Evolutionary conservation across 805 yeast species (phyloP).

Genomic region (Phaffomyces antillensis): DNA sequence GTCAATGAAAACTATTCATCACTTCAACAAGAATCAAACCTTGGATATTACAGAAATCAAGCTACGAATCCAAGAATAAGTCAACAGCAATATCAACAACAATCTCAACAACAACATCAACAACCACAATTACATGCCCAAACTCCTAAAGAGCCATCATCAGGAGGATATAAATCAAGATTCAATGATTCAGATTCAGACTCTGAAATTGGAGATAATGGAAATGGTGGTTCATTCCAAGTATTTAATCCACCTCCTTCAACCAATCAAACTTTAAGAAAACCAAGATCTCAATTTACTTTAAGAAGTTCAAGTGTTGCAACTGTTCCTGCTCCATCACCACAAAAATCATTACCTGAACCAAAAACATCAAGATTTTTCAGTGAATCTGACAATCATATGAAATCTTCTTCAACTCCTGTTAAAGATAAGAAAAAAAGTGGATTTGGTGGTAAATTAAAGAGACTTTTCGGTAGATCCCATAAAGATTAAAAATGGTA

Average conservation of each 20-base stretch:
- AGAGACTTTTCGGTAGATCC: constrained; percentile 33
- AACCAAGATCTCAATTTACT: constrained; percentile 20
- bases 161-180: constrained; percentile 40
- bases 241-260: constrained; percentile 16
- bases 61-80: constrained; percentile 8
- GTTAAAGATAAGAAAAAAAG: constrained; percentile 24
- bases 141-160: background rate
- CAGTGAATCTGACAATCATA: constrained; percentile 20
- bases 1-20: constrained; percentile 10
- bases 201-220: constrained; percentile 21
- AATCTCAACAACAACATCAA: constrained; percentile 4
- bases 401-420: constrained; percentile 3
- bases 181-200: constrained; percentile 63
- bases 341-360: constrained; percentile 23
- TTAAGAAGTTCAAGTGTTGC: constrained; percentile 23
- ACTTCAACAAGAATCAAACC: constrained; percentile 14
- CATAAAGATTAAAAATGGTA: background rate
- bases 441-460: constrained; percentile 29
- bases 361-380: constrained; percentile 22
- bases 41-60: constrained; percentile 23
- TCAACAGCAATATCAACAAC: constrained; percentile 9
- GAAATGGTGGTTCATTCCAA: constrained; percentile 10
- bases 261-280: constrained; percentile 13
- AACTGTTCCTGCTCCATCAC: constrained; percentile 15
- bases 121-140: background rate